Percentiles rank a stretch among this genome's conserved stretches.
These are phyloP conservation scores for Cyclotella choctawhatcheeana DNA, from an alignment of 108 stramenopile genomes.

Conservation along the genomic window DNA sequence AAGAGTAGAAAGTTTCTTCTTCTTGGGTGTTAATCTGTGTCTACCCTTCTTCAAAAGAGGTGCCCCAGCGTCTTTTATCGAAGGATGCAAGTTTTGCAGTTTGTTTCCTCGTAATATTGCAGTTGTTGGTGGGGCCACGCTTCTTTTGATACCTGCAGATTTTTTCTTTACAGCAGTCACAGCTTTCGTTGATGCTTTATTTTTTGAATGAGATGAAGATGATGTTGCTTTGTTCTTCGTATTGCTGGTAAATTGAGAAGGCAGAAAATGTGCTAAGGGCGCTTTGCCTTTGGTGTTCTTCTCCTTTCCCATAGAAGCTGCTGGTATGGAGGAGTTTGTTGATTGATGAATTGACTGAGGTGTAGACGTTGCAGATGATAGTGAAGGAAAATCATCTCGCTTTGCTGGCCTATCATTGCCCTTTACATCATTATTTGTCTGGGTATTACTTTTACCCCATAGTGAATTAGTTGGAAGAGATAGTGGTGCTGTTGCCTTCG, in stretches of 20 bases:
- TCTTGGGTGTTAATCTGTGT: conserved; percentile 68
- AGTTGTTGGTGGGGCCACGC: background rate
- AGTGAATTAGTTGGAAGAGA: conserved; percentile 8
- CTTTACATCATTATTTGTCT: background rate
- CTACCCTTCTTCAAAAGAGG: conserved; percentile 54
- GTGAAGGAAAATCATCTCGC: conserved; percentile 1
- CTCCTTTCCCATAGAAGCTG: background rate
- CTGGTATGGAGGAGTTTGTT: background rate
- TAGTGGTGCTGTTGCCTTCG: background rate
- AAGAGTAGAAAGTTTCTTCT: conserved; percentile 79
- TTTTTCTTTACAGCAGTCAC: conserved; percentile 8
- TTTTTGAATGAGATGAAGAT: background rate
- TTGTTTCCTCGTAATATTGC: background rate
- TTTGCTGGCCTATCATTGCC: background rate
- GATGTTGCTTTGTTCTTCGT: conserved; percentile 1
- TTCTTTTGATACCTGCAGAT: conserved; percentile 17
- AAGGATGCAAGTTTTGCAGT: conserved; percentile 6
- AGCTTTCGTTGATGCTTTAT: conserved; percentile 1
- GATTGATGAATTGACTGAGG: background rate
- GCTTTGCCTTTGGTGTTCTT: conserved; percentile 8
- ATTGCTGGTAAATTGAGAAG: conserved; percentile 10
- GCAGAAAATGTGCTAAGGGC: conserved; percentile 19
- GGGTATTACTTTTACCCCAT: conserved; percentile 4
- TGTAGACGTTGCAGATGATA: conserved; percentile 1
- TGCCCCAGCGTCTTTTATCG: background rate